A percentile compares a stretch with the other conserved stretches of the same genome.
phyloP scores from a whole-genome alignment of 1,284 basidiomycete genomes.

The Amylostereum chailletii region DNA sequence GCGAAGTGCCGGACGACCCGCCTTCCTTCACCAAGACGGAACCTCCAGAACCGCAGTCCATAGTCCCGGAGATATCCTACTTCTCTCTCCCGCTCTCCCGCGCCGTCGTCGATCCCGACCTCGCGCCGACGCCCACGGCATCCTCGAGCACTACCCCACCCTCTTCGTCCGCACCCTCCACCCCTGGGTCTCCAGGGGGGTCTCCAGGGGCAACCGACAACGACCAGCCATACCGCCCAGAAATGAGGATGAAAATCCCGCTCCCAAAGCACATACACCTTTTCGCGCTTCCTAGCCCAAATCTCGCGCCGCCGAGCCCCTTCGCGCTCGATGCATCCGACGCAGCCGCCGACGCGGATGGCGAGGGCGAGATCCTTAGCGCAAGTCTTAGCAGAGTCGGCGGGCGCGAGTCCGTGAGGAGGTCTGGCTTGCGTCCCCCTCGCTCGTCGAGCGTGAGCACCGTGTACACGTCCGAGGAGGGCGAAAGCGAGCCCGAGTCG shows the following conservation, averaged over 20 bases:
- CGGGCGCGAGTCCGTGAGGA: too few species aligned
- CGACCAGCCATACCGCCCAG: neutral
- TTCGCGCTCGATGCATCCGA: constrained; percentile 1
- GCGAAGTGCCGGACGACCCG: neutral
- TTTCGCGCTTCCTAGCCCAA: neutral
- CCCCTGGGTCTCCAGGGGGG: constrained; percentile 2
- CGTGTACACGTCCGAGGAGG: neutral
- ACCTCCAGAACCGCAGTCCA: too few species aligned
- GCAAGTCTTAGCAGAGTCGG: neutral
- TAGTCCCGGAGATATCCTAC: neutral
- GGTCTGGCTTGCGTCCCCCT: too few species aligned
- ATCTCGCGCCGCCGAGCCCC: neutral
- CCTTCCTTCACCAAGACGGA: too few species aligned
- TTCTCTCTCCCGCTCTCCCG: neutral
- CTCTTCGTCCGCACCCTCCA: constrained; percentile 9
- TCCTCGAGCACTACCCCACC: constrained; percentile 1
- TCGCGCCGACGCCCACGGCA: neutral
- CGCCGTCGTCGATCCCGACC: neutral
- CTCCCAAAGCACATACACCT: neutral
- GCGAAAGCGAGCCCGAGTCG: constrained; percentile 12
- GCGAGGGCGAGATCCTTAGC: constrained; percentile 1
- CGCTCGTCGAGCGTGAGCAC: too few species aligned
- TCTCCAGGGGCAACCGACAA: neutral
- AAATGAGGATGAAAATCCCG: neutral
- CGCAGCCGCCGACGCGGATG: constrained; percentile 7